Conservation (phyloP, 1,284 basidiomycete genomes). For the Thelephora terrestris region DNA sequence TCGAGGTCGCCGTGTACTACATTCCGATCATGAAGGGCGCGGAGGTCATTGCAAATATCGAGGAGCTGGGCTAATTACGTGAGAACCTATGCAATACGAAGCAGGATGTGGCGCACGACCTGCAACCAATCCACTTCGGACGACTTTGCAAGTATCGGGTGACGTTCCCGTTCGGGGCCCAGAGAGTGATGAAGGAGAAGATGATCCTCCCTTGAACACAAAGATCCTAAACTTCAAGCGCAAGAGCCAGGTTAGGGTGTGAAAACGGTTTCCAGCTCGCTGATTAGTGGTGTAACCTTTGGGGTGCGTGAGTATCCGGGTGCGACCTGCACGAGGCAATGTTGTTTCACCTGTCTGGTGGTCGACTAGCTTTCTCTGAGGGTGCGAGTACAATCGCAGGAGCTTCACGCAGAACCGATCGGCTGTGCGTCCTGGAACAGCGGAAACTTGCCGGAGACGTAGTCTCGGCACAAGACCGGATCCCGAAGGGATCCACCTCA, state of each 20-base stretch:
- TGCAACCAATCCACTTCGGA: not conserved
- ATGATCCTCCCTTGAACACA: slow-evolving; percentile 4
- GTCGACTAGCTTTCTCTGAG: too few species aligned
- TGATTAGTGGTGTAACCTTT: slow-evolving; percentile 3
- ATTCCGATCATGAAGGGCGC: not conserved
- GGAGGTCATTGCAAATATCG: not conserved
- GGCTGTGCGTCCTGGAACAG: too few species aligned
- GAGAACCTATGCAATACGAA: not conserved
- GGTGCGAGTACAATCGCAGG: too few species aligned
- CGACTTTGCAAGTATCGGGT: not conserved
- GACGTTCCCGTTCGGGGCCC: not conserved
- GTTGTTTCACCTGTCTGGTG: too few species aligned
- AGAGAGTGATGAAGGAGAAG: not conserved
- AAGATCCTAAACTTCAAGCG: not conserved
- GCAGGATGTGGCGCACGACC: not conserved
- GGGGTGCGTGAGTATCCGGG: not conserved
- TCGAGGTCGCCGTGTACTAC: not conserved
- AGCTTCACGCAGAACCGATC: too few species aligned
- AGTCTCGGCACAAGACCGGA: too few species aligned
- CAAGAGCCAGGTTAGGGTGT: slow-evolving; percentile 3
- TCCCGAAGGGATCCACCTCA: too few species aligned
- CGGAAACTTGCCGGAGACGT: too few species aligned
- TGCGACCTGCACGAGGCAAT: too few species aligned
- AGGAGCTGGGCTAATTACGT: not conserved
- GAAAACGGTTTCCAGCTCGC: slow-evolving; percentile 3